phyloP scores from a whole-genome alignment of 768 basidiomycete species.

The Rhizopogon vesiculosus region DNA sequence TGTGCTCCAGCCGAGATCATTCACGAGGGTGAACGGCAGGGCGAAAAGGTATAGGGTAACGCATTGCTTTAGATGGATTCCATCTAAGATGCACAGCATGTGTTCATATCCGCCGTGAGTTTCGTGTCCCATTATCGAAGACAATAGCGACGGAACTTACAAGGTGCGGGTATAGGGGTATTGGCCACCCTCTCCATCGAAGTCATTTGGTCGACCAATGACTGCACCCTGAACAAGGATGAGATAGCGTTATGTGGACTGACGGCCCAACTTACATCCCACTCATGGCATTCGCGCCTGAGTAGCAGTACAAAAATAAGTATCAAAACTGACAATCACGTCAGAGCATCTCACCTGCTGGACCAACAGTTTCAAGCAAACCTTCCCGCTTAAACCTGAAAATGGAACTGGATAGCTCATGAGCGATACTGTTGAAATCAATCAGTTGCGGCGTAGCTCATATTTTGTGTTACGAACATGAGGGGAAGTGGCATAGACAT shows the following conservation, averaged over 20 bases:
- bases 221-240: constrained; percentile 49
- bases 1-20: constrained; percentile 78
- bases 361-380: constrained; percentile 84
- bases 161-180: constrained; percentile 77
- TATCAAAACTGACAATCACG: not conserved
- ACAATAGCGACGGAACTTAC: constrained; percentile 32
- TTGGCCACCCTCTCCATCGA: constrained; percentile 90
- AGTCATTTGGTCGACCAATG: constrained; percentile 81
- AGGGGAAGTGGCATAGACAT: constrained; percentile 79
- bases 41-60: constrained; percentile 91
- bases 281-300: constrained; percentile 76
- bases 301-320: not conserved
- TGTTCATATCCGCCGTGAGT: not conserved
- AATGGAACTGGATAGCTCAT: constrained; percentile 67
- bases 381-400: constrained; percentile 78
- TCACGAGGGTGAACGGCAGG: constrained; percentile 81
- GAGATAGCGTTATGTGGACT: not conserved
- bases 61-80: constrained; percentile 92
- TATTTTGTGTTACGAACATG: constrained; percentile 41
- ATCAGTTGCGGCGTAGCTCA: not conserved
- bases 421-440: constrained; percentile 55
- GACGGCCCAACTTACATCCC: constrained; percentile 42
- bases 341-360: constrained; percentile 53
- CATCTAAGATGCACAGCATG: constrained; percentile 42
- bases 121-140: not conserved